Conservation (phyloP, 148 eudicot species). For the Rhododendron ferrugineum region DNA sequence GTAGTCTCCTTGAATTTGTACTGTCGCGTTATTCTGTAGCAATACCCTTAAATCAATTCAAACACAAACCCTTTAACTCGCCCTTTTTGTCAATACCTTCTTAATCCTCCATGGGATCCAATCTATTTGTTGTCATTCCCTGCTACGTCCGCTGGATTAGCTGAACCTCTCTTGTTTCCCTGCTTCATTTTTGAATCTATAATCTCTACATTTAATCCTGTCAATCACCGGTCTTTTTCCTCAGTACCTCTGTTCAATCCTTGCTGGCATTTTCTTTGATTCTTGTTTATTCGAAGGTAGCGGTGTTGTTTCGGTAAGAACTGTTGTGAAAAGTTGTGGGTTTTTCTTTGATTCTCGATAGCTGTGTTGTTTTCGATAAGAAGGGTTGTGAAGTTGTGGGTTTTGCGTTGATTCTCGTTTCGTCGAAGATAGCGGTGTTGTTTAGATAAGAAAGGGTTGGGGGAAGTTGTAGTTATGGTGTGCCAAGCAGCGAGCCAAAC, state of each 20-base stretch:
- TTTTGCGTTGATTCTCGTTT: slow-evolving; percentile 8
- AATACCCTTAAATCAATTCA: neutral
- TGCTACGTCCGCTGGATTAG: slow-evolving; percentile 78
- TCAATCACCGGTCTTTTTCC: neutral
- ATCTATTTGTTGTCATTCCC: slow-evolving; percentile 57
- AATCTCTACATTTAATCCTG: neutral
- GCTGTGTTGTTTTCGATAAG: neutral
- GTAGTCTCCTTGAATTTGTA: slow-evolving; percentile 64
- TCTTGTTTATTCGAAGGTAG: neutral
- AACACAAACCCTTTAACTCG: neutral
- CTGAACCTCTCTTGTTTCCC: slow-evolving; percentile 29
- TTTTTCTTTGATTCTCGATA: neutral
- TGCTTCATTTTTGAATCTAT: neutral
- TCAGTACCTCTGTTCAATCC: neutral
- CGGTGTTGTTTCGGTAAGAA: neutral
- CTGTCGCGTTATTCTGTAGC: slow-evolving; percentile 86
- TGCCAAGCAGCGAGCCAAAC: slow-evolving; percentile 97
- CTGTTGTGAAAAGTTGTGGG: neutral
- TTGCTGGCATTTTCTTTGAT: neutral
- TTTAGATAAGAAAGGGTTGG: slow-evolving; percentile 12
- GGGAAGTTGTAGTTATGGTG: slow-evolving; percentile 84
- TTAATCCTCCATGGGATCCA: slow-evolving; percentile 65
- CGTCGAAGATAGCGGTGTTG: slow-evolving; percentile 11
- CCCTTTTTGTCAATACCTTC: neutral
- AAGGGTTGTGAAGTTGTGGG: slow-evolving; percentile 1